Percentiles rank a stretch among this genome's conserved stretches.
Evolutionary conservation across 2,329 filamentous ascomycete species (phyloP).

Genomic region (Cercospora citrullina): DNA sequence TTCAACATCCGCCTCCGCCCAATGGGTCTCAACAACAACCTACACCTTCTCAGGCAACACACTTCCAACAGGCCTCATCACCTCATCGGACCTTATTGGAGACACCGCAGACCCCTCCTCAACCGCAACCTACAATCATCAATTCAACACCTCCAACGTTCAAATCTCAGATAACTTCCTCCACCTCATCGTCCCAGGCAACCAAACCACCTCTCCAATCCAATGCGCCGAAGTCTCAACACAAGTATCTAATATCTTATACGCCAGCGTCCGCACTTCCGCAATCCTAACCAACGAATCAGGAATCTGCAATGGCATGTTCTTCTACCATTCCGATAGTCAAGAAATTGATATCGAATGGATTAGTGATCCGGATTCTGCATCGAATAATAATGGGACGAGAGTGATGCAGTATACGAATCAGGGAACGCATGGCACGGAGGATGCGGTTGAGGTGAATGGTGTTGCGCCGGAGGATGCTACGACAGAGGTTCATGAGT

Average conservation of each 20-base stretch:
- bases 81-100: conserved; percentile 3
- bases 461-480: conserved; percentile 14
- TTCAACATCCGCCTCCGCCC: neutral
- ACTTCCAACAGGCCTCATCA: conserved; percentile 11
- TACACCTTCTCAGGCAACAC: conserved; percentile 11
- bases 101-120: neutral
- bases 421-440: conserved; percentile 18
- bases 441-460: conserved; percentile 2
- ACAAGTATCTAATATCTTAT: conserved; percentile 12
- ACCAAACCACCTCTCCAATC: conserved; percentile 18
- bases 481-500: conserved; percentile 23
- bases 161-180: conserved; percentile 20
- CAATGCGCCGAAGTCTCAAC: conserved; percentile 23
- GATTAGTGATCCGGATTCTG: conserved; percentile 23
- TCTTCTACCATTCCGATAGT: conserved; percentile 26
- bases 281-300: conserved; percentile 11
- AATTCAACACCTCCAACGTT: conserved; percentile 16
- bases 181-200: conserved; percentile 23
- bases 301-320: conserved; percentile 21
- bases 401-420: conserved; percentile 27
- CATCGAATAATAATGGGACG: conserved; percentile 24
- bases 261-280: conserved; percentile 25
- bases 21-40: conserved; percentile 18
- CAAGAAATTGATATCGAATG: conserved; percentile 34
- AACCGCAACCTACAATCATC: conserved; percentile 3